Base-by-base conservation (phyloP, 2,329 filamentous ascomycete species). In the Aspergillus unguis region DNA sequence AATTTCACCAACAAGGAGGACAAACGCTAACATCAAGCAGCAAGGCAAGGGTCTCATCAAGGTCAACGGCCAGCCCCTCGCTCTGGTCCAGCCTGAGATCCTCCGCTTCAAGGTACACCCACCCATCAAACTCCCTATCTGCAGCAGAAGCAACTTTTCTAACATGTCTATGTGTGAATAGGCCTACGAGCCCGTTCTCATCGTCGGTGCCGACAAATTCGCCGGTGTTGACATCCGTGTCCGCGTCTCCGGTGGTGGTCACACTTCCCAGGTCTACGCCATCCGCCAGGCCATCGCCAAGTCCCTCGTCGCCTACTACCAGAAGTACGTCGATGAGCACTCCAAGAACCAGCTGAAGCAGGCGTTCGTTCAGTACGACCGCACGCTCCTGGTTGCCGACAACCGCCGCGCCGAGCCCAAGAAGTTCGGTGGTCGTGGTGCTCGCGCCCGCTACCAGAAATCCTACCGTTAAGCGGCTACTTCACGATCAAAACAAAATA, bases 261-360 rank as follows among this genome's bases (percentile, higher is more conserved):
- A 97, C 85, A 92, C 88, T 65, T 95, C 90, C 58, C 92, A 96
- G 80, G 85, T 96, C 80, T 96, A 97, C 81, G 94, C 94, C 76
- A 90, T 97, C 84, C 91, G 94, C 71, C 94, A 99, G 83, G 92
- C 94, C 71, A 97, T 99, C 75, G 86, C 92, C 82, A 99, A 97
- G 86, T 88, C 87, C 71, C 90, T 95, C 76, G 87, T 95, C 73
- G 88, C 91, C 79, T 96, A 96, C 88, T 97, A 96, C 88, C 92
- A 96, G 83, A 96, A 99, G 85, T 99, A 87, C 82, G 90, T 97
- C 80, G 94, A 99, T 76, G 94, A 99, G 88, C 92, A 97, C 88
- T 90, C 88, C 83, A 99, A 99, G 89, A 96, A 97, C 86, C 84
- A 91, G 80, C 85, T 99, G 74, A 99, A 97, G 90, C 88, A 92